Base-by-base conservation (phyloP, 148 eudicot genomes). In the Chenopodium berlandieri region DNA sequence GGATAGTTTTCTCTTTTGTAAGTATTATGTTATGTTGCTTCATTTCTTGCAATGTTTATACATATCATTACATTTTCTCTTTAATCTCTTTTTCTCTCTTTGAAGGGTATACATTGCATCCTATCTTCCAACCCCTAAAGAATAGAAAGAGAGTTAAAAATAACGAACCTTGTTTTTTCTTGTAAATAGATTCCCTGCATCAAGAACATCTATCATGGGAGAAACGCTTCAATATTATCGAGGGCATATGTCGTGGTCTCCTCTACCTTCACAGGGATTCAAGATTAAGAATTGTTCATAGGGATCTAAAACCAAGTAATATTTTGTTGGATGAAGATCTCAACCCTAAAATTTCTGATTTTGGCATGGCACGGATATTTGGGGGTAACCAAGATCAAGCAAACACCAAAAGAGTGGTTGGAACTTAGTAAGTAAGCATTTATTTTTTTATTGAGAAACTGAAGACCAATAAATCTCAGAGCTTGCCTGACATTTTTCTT, bases 231-330 rank as follows among this genome's bases (percentile, higher is more conserved):
- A 82, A 73, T 70, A 84, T 87, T 47, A 87, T 87, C 40, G 85
- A 82, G 56, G 89, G 89, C 60, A 87, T 87, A 31, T 79, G 85
- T 62, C 73, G 87, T 7, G 89, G 89, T 17, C 87, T 87, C 27
- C 87, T 82, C 67, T 87, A 87, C 83, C 87, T 87, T 76, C 89
- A 87, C 63, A 80, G 84, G 60, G 89, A 87, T 82, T 87, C 87
- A 13, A 79, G 87, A 73, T 44, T 87, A 16, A 84, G 82, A 47
- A 87, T 87, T 50, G 80, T 87, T 30, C 89, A 87, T 58, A 54
- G 89, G 76, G 89, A 87, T 79, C 78, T 87, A 69, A 87, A 87
- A 77, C 84, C 85, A 20, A 87, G 89, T 76, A 87, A 87, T 69
- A 80, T 87, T 62, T 74, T 87, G 77, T 78, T 87, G 50, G 89